Percentiles rank a stretch among this genome's conserved stretches.
phyloP scores from a whole-genome alignment of 257 asterid species.

The Ligustrum vulgare region DNA sequence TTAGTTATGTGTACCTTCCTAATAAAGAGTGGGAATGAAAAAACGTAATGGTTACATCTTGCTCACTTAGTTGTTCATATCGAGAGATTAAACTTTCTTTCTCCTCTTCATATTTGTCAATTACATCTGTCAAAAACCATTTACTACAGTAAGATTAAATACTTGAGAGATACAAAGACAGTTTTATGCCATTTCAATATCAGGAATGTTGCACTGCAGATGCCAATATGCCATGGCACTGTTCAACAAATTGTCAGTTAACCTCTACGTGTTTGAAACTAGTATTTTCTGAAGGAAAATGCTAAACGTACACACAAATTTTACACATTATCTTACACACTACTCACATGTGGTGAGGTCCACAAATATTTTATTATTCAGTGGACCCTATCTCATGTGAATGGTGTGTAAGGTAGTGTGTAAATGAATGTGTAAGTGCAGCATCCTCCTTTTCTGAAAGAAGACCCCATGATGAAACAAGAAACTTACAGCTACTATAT shows the following conservation, averaged over 20 bases:
- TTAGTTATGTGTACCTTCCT: constrained; percentile 1
- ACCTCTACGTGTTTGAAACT: no score
- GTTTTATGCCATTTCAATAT: constrained; percentile 1
- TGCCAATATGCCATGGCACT: no score
- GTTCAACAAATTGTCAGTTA: no score
- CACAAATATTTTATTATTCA: no score
- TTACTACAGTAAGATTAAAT: constrained; percentile 21
- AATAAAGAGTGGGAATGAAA: constrained; percentile 12
- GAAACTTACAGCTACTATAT: constrained; percentile 4
- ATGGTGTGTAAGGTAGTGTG: no score
- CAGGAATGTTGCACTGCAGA: neutral
- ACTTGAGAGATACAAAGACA: constrained; percentile 3
- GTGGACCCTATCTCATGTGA: no score
- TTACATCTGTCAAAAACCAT: constrained; percentile 51
- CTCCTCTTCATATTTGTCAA: constrained; percentile 85
- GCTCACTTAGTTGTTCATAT: constrained; percentile 86
- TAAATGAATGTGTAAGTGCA: no score
- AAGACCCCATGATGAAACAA: neutral
- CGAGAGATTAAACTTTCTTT: constrained; percentile 62
- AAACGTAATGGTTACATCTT: neutral
- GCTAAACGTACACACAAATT: no score
- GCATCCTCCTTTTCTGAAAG: no score
- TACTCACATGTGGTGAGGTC: no score
- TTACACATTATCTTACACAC: no score
- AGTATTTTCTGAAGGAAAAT: no score